These are phyloP conservation scores for Platanthera zijinensis DNA, from an alignment of 106 monocot species.

Conservation along the genomic window DNA sequence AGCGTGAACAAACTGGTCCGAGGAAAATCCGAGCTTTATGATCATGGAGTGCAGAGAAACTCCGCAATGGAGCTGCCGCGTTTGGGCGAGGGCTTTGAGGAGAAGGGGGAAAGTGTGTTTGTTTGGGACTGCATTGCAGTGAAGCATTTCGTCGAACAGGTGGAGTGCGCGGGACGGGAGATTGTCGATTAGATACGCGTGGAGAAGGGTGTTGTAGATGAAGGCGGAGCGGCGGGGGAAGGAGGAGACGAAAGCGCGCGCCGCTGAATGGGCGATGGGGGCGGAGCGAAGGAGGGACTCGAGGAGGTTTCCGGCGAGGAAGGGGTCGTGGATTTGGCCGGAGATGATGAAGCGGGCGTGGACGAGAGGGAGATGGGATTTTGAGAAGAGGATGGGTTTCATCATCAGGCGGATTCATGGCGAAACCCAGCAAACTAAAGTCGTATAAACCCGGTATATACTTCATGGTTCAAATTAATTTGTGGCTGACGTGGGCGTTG, in stretches of 20 bases:
- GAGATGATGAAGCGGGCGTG: constrained; percentile 8
- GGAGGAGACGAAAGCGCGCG: constrained; percentile 5
- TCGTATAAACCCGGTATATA: no score
- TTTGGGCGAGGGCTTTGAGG: constrained; percentile 4
- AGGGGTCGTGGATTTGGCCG: constrained; percentile 10
- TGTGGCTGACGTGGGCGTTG: no score
- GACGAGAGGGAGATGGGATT: not conserved
- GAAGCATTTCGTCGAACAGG: constrained; percentile 12
- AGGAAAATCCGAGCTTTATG: not conserved
- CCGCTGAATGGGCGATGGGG: not conserved
- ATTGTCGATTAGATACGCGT: not conserved
- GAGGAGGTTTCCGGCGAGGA: constrained; percentile 15
- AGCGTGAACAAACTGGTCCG: constrained; percentile 5
- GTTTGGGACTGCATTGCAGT: not conserved
- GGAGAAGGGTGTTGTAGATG: constrained; percentile 12
- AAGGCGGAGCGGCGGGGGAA: constrained; percentile 8
- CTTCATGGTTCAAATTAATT: no score
- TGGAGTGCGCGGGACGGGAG: not conserved
- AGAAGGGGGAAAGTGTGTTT: constrained; percentile 11
- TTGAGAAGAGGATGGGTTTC: constrained; percentile 1
- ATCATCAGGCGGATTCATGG: constrained; percentile 1
- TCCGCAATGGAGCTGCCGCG: not conserved
- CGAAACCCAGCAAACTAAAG: not conserved
- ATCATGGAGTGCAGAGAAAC: not conserved
- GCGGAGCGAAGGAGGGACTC: constrained; percentile 3